Evolutionary conservation across 2,329 filamentous ascomycete genomes (phyloP), one percentile per base, ranked within the genome.

Genomic region (Trichoderma sp.): DNA sequence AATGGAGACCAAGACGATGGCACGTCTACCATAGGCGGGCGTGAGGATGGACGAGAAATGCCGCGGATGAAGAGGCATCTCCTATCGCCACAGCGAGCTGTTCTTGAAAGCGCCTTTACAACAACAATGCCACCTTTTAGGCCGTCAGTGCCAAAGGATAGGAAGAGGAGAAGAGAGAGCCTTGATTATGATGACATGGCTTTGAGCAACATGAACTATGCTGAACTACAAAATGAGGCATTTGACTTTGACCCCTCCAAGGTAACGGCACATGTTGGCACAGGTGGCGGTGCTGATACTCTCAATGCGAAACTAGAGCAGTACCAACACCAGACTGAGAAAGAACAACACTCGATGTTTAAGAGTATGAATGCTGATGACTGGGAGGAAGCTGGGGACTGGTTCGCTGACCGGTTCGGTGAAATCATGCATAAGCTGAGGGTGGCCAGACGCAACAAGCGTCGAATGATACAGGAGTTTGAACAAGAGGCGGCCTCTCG

Each of bases 301-400:
- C 75, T 88, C 5, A 77, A 81, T 8, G 80, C 83, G 11, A 85
- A 84, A 70, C 79, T 89, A 14, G 77, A 81, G 52, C 83, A 87
- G 72, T 86, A 82, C 74, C 83, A 83, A 70, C 78, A 77, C 65
- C 80, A 83, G 66, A 79, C 79, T 10, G 82, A 83, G 59, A 74
- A 76, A 37, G 83, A 85, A 59, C 85, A 86, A 73, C 79, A 78
- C 37, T 76, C 81, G 0, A 84, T 89, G 66, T 88, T 89, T 73
- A 81, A 80, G 3, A 81, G 81, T 64, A 84, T 89, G 81, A 77
- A 83, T 1, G 79, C 88, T 16, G 78, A 81, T 18, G 87, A 89
- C 65, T 89, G 87, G 87, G 86, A 89, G 72, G 79, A 82, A 16
- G 83, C 86, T 1, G 87, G 87, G 5, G 86, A 88, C 71, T 89